Percentiles rank a stretch among this genome's conserved stretches.
These are phyloP conservation scores for Camillea tinctor DNA, from an alignment of 2,329 filamentous ascomycete species.

Conservation along the genomic window DNA sequence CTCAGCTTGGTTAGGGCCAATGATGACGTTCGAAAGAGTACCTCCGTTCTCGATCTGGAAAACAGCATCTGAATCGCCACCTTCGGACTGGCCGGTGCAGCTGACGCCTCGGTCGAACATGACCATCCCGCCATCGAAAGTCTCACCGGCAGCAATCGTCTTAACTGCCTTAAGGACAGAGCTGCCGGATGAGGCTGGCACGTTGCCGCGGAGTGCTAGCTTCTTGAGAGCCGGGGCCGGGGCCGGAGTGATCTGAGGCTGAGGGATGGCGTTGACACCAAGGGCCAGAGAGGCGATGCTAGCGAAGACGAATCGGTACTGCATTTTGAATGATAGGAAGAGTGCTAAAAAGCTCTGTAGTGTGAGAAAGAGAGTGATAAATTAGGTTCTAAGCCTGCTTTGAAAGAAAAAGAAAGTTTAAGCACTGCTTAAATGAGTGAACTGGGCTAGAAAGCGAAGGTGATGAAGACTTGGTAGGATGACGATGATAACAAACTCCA, in stretches of 20 bases:
- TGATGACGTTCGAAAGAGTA: constrained; percentile 38
- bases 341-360: background rate
- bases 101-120: constrained; percentile 38
- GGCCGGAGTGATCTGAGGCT: background rate
- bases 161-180: background rate
- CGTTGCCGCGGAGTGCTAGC: background rate
- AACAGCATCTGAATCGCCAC: constrained; percentile 40
- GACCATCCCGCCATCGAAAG: constrained; percentile 36
- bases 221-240: constrained; percentile 1
- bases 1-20: constrained; percentile 39
- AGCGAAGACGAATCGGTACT: background rate
- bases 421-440: background rate
- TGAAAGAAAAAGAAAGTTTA: background rate
- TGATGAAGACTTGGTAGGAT: background rate
- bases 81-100: constrained; percentile 30
- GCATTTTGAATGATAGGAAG: constrained; percentile 1
- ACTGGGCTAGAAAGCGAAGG: background rate
- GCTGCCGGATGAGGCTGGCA: constrained; percentile 3
- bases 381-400: background rate
- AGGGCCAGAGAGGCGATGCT: background rate
- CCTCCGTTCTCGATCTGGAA: constrained; percentile 28
- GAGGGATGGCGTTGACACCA: background rate
- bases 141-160: constrained; percentile 26
- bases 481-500: background rate
- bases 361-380: background rate